Base-by-base conservation (phyloP, 768 basidiomycete species). In the Calocybe cyanea region DNA sequence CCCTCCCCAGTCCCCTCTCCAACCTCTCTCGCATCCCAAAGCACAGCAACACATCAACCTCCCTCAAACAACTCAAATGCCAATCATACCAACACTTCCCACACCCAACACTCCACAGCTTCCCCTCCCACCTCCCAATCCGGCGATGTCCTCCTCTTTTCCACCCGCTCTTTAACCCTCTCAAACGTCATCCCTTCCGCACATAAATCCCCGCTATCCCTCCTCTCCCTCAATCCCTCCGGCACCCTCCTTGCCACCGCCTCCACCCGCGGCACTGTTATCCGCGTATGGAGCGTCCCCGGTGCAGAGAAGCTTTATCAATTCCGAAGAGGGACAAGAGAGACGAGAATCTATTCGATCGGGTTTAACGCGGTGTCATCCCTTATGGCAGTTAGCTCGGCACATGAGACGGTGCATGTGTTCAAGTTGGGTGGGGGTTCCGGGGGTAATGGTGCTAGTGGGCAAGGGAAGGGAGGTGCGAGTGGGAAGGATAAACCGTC, bases 141-240 rank as follows among this genome's bases (percentile, higher is more conserved):
- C 4, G 88, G 91, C 51, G 94, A 98, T 64, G 92, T 98, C 41
- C 82, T 96, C 55, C 72, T 99, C 20, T 98, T 98, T 74, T 92
- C 91, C 41, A 94, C 95, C 1, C 84, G 92, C 44, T 83, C 89
- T 6, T 80, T 97, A 21, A 87, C 88, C 2, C 90, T 94, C 21
- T 81, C 90, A 35, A 98, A 99, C 70, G 92, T 95, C 57, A 87
- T 99, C 47, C 94, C 92, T 59, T n/a, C n/a, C 5, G 96, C 96
- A 14, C 96, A 99, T 71, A 97, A 97, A 66, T 68, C 92, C 1
- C 91, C 95, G 4, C 84, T 99, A 50, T 88, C 93, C 7, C 83
- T 82, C 57, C 75, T 98, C 38, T 73, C 88, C 5, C 79, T 99
- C 65, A 95, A 94, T 65, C 76, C 81, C 2, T 75, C 85, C 0